Evolutionary conservation across 2,329 filamentous ascomycete species (phyloP), one percentile per base, ranked within the genome.

Genomic region (Botrytis sinoallii): DNA sequence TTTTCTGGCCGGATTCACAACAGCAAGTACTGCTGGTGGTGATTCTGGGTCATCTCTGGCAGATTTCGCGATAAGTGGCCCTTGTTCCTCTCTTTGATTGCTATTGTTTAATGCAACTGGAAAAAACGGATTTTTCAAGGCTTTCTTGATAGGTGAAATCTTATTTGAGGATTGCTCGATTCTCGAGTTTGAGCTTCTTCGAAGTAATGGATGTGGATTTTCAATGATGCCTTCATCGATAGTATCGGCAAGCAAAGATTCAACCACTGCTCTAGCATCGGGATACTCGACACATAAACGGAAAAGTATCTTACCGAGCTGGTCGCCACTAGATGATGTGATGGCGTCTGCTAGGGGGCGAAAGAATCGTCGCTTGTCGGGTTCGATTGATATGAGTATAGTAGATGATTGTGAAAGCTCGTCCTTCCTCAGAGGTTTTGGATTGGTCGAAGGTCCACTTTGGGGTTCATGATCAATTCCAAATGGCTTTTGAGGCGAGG

Each of bases 301-400:
- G 7, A 73, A 14, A 18, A 69, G 25, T 35, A 69, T 73, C 18
- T 46, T 44, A 4, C 48, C 48, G 20, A 69, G 52, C 38, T 32
- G 63, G 38, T 69, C 32, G 10, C 16, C n/a, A 59, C 35, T 40
- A 6, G 71, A 59, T 20, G 48, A 55, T 69, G 29, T 61, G 25
- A 73, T 73, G 9, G 48, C 71, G 3, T 73, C 71, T 38, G 64
- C 71, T 12, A 69, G 32, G 25, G 71, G 64, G 12, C 29, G 63
- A 69, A 72, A 72, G 52, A 72, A 69, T 60, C 63, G 63, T 44
- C 63, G 29, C 46, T 72, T 69, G 10, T 68, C 71, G 14, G 29
- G 22, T n/a, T 38, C 46, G 18, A 68, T n/a, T 46, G 48, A 68
- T 59, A 22, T 60, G n/a, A 72, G 63, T 46, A 61, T 57, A 25